phyloP scores from a whole-genome alignment of 31 red algal genomes.

The Odonthalia washingtoniensis region DNA sequence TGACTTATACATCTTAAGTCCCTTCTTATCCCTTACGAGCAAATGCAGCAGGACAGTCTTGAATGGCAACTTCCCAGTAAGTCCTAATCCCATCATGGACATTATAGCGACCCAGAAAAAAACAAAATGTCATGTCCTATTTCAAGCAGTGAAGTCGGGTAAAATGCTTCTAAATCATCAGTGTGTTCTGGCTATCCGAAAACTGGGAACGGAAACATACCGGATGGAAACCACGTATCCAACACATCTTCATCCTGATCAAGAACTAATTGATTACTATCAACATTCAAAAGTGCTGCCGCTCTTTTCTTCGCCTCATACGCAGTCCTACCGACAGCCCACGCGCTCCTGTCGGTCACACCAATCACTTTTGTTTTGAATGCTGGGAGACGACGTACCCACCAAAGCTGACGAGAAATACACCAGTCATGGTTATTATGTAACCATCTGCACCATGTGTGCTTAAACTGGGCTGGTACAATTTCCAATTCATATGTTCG shows the following conservation, averaged over 20 bases:
- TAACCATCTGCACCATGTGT: slow-evolving; percentile 92
- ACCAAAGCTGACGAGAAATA: slow-evolving; percentile 98
- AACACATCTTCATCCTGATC: slow-evolving; percentile 98
- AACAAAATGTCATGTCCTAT: slow-evolving; percentile 99
- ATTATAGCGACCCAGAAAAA: slow-evolving; percentile 99
- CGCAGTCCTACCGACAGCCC: slow-evolving; percentile 94
- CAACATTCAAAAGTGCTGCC: slow-evolving; percentile 45
- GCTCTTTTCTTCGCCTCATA: slow-evolving; percentile 75
- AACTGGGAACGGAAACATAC: slow-evolving; percentile 96
- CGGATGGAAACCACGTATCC: slow-evolving; percentile 99
- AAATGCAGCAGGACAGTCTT: slow-evolving; percentile 91
- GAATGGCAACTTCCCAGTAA: slow-evolving; percentile 92
- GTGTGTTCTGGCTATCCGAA: slow-evolving; percentile 95
- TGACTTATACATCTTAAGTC: slow-evolving; percentile 99
- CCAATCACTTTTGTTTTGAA: slow-evolving; percentile 71
- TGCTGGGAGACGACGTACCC: slow-evolving; percentile 98
- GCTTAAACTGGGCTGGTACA: slow-evolving; percentile 56
- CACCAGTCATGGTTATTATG: slow-evolving; percentile 98
- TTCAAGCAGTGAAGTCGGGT: slow-evolving; percentile 93
- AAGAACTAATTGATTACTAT: slow-evolving; percentile 51
- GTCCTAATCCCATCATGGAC: slow-evolving; percentile 95
- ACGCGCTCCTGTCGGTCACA: slow-evolving; percentile 30
- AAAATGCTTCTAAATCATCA: slow-evolving; percentile 84
- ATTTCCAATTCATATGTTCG: slow-evolving; percentile 68
- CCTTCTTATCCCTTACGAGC: slow-evolving; percentile 96